phyloP scores from a whole-genome alignment of 1,139 yeast genomes.

The Pichiaceae sp. region DNA sequence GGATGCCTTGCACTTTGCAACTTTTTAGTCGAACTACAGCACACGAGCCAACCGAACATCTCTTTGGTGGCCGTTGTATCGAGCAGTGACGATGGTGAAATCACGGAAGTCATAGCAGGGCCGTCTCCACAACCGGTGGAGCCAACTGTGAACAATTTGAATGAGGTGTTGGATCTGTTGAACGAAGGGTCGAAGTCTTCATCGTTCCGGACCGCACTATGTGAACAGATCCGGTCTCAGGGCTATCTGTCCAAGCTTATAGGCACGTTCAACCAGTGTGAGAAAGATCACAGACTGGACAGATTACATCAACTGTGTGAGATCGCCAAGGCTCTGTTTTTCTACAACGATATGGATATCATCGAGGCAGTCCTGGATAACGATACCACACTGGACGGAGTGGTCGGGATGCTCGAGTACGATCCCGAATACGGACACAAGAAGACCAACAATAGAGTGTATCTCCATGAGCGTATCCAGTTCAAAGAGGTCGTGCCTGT shows the following conservation, averaged over 20 bases:
- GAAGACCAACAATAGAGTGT: slow-evolving; percentile 74
- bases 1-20: slow-evolving; percentile 85
- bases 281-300: slow-evolving; percentile 37
- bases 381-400: slow-evolving; percentile 52
- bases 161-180: slow-evolving; percentile 40
- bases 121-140: slow-evolving; percentile 63
- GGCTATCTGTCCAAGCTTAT: slow-evolving; percentile 49
- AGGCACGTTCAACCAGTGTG: slow-evolving; percentile 47
- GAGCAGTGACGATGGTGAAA: slow-evolving; percentile 34
- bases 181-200: slow-evolving; percentile 52
- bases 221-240: slow-evolving; percentile 34
- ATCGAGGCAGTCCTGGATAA: slow-evolving; percentile 53
- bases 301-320: slow-evolving; percentile 62
- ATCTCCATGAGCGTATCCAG: slow-evolving; percentile 45
- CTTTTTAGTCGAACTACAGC: slow-evolving; percentile 64
- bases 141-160: slow-evolving; percentile 42
- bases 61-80: slow-evolving; percentile 68
- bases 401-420: slow-evolving; percentile 83
- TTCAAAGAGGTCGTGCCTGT: slow-evolving; percentile 71
- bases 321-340: slow-evolving; percentile 58
- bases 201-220: slow-evolving; percentile 44
- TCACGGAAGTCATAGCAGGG: slow-evolving; percentile 75
- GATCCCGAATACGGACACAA: slow-evolving; percentile 76
- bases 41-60: slow-evolving; percentile 54
- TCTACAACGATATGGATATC: slow-evolving; percentile 63